Evolutionary conservation across 805 yeast species (phyloP).

Genomic region (Candida alai): DNA sequence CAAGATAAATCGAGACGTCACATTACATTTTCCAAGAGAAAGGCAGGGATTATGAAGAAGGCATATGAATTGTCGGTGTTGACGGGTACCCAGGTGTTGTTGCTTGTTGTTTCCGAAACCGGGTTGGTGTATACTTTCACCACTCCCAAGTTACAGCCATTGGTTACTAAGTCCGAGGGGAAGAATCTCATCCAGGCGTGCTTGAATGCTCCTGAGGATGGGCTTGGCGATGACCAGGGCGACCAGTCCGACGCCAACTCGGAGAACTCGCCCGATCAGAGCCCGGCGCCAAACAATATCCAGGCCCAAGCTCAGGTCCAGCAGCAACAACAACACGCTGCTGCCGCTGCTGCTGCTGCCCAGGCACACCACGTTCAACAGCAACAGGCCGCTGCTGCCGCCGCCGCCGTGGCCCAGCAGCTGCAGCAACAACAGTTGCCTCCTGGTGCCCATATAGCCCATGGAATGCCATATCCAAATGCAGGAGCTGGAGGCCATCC

Average conservation of each 20-base stretch:
- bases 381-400: constrained; percentile 22
- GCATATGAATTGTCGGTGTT: constrained; percentile 97
- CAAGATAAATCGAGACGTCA: constrained; percentile 98
- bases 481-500: constrained; percentile 29
- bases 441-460: constrained; percentile 40
- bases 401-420: constrained; percentile 25
- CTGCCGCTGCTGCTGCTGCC: constrained; percentile 17
- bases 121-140: constrained; percentile 97
- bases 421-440: constrained; percentile 32
- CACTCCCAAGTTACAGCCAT: constrained; percentile 97
- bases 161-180: constrained; percentile 96
- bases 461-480: constrained; percentile 43
- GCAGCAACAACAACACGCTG: constrained; percentile 18
- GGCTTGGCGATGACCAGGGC: constrained; percentile 60
- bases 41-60: constrained; percentile 98
- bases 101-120: constrained; percentile 96
- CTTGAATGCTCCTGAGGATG: constrained; percentile 92
- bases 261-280: constrained; percentile 37
- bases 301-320: constrained; percentile 23
- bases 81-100: constrained; percentile 94
- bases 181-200: constrained; percentile 96
- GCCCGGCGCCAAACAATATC: constrained; percentile 30
- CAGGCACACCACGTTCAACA: constrained; percentile 22
- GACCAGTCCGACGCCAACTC: constrained; percentile 49
- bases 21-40: constrained; percentile 95